Percentiles rank a stretch among this genome's conserved stretches.
Evolutionary conservation across 1,284 basidiomycete genomes (phyloP).

Genomic region (Ceratobasidium sp.): DNA sequence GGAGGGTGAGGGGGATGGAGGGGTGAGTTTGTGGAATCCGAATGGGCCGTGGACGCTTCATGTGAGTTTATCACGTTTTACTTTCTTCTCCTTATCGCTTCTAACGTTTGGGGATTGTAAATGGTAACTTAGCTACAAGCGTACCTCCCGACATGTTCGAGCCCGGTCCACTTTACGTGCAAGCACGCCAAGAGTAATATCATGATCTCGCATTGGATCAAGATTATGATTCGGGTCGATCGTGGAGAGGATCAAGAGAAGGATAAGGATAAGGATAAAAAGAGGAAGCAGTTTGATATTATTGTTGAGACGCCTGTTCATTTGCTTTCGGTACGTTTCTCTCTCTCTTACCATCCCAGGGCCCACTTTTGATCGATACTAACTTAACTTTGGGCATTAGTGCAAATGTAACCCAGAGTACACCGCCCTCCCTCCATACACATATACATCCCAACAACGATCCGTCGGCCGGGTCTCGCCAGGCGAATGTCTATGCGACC

Average conservation of each 20-base stretch:
- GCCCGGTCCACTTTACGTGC: conserved; percentile 82
- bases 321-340: conserved; percentile 78
- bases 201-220: conserved; percentile 82
- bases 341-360: conserved; percentile 46
- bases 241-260: conserved; percentile 77
- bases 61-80: conserved; percentile 45
- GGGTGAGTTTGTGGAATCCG: conserved; percentile 63
- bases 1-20: conserved; percentile 58
- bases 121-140: conserved; percentile 53
- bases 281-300: conserved; percentile 89
- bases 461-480: conserved; percentile 61
- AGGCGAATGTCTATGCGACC: conserved; percentile 35
- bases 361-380: too few species aligned
- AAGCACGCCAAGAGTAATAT: conserved; percentile 88
- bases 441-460: conserved; percentile 58
- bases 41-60: conserved; percentile 70
- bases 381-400: conserved; percentile 59
- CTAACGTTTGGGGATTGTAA: not conserved
- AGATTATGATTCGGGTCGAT: conserved; percentile 88
- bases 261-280: conserved; percentile 68
- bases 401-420: conserved; percentile 85
- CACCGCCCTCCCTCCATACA: conserved; percentile 80
- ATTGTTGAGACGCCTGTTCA: conserved; percentile 87
- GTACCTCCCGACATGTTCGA: conserved; percentile 61
- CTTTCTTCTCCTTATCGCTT: not conserved